Evolutionary conservation across 306 rosid genomes (phyloP).

Genomic region (Cotoneaster glaucophyllus): DNA sequence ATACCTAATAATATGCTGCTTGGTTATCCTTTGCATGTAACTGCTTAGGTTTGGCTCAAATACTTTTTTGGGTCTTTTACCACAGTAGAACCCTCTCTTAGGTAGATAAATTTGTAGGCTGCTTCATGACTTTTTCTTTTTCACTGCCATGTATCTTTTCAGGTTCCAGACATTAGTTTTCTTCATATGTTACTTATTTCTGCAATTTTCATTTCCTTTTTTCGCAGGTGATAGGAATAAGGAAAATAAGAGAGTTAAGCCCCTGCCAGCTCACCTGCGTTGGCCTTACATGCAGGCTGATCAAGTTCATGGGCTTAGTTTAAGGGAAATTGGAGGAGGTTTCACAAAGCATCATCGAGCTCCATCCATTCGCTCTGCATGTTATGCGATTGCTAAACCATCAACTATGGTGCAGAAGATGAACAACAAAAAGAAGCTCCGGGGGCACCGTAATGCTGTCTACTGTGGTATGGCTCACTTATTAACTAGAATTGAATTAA

Average conservation of each 20-base stretch:
- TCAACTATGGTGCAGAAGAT: conserved; percentile 85
- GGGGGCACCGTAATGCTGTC: conserved; percentile 92
- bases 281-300: conserved; percentile 94
- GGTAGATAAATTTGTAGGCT: not conserved
- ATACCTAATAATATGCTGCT: not conserved
- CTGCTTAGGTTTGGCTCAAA: not conserved
- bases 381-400: conserved; percentile 88
- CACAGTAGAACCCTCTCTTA: not conserved
- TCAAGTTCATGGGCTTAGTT: conserved; percentile 67
- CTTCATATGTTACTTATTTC: not conserved
- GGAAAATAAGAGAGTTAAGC: conserved; percentile 36
- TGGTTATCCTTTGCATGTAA: not conserved
- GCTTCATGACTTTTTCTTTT: not conserved
- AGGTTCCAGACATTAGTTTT: not conserved
- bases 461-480: conserved; percentile 65
- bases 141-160: not conserved
- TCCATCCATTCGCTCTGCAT: conserved; percentile 79
- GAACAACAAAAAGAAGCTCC: conserved; percentile 70
- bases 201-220: conserved; percentile 16
- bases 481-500: conserved; percentile 21
- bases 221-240: conserved; percentile 49
- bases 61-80: not conserved
- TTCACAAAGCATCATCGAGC: conserved; percentile 79
- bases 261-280: conserved; percentile 54
- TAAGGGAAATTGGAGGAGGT: conserved; percentile 92